Conservation (phyloP, 2,329 filamentous ascomycete genomes). For the Fusarium algeriense region DNA sequence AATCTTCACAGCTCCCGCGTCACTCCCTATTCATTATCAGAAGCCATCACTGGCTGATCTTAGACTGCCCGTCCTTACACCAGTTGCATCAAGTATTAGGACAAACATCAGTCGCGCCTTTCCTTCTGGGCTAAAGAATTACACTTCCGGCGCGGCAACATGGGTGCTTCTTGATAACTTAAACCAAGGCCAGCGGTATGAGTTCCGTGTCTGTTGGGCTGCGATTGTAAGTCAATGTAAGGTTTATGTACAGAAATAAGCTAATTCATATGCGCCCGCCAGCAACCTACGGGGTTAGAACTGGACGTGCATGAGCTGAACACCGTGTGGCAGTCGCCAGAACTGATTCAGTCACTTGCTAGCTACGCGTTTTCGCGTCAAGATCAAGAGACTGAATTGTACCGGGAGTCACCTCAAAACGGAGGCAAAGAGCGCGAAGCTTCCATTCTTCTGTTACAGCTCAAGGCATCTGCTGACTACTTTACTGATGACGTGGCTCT, state of each 20-base stretch:
- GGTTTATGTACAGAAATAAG: not conserved
- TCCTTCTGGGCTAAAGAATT: slow-evolving; percentile 60
- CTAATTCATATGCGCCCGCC: slow-evolving; percentile 15
- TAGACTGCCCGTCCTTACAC: slow-evolving; percentile 74
- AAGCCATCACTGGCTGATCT: slow-evolving; percentile 63
- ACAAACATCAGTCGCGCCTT: slow-evolving; percentile 77
- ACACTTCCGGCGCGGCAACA: slow-evolving; percentile 70
- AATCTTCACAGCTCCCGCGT: slow-evolving; percentile 82
- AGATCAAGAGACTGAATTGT: slow-evolving; percentile 22
- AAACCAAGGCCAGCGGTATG: slow-evolving; percentile 81
- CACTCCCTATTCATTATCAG: slow-evolving; percentile 63
- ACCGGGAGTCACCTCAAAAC: slow-evolving; percentile 4
- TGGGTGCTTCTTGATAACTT: slow-evolving; percentile 85
- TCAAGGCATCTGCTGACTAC: slow-evolving; percentile 86
- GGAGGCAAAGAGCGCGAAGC: slow-evolving; percentile 44
- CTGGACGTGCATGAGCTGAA: slow-evolving; percentile 74
- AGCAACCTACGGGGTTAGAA: slow-evolving; percentile 89
- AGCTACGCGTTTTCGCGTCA: slow-evolving; percentile 69
- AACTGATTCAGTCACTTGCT: slow-evolving; percentile 74
- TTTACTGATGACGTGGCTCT: slow-evolving; percentile 79
- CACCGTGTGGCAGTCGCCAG: slow-evolving; percentile 70
- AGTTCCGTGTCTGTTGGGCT: slow-evolving; percentile 92
- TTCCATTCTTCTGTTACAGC: slow-evolving; percentile 77
- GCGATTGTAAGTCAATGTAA: slow-evolving; percentile 76
- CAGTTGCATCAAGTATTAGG: slow-evolving; percentile 66